Conservation (phyloP, 2,329 filamentous ascomycete species). For the Fusarium piperis region DNA sequence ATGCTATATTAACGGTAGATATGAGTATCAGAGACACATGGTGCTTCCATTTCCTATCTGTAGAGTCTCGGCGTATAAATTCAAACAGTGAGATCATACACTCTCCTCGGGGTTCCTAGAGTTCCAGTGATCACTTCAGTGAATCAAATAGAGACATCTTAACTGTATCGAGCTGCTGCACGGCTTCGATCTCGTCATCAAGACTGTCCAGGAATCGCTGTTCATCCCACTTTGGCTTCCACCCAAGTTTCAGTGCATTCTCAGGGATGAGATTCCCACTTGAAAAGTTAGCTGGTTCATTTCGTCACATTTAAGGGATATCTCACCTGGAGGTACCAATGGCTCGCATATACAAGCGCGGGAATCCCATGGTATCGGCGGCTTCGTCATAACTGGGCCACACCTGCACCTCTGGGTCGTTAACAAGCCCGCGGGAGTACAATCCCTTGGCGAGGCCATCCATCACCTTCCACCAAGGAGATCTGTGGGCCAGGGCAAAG, state of each 20-base stretch:
- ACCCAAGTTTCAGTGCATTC: constrained; percentile 15
- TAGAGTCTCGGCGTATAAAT: neutral
- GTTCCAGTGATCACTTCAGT: neutral
- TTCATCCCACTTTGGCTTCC: constrained; percentile 22
- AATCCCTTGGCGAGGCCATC: constrained; percentile 40
- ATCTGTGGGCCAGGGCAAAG: constrained; percentile 44
- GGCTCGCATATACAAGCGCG: constrained; percentile 21
- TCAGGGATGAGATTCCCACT: constrained; percentile 7
- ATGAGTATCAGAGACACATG: neutral
- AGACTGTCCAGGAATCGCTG: constrained; percentile 3
- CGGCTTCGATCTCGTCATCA: constrained; percentile 18
- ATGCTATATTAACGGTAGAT: neutral
- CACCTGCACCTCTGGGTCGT: constrained; percentile 29
- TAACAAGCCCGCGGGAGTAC: constrained; percentile 43
- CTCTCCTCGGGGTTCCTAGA: neutral
- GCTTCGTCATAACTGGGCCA: constrained; percentile 47
- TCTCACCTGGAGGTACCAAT: constrained; percentile 22
- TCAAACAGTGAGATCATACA: neutral
- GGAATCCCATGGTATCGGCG: constrained; percentile 45
- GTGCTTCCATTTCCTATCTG: neutral
- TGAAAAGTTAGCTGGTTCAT: neutral
- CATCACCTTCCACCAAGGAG: constrained; percentile 44
- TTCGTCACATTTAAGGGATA: neutral
- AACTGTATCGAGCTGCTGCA: constrained; percentile 23
- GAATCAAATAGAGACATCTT: constrained; percentile 19